Base-by-base conservation (phyloP, 129 eudicot species). In the Helichrysum umbraculigerum region DNA sequence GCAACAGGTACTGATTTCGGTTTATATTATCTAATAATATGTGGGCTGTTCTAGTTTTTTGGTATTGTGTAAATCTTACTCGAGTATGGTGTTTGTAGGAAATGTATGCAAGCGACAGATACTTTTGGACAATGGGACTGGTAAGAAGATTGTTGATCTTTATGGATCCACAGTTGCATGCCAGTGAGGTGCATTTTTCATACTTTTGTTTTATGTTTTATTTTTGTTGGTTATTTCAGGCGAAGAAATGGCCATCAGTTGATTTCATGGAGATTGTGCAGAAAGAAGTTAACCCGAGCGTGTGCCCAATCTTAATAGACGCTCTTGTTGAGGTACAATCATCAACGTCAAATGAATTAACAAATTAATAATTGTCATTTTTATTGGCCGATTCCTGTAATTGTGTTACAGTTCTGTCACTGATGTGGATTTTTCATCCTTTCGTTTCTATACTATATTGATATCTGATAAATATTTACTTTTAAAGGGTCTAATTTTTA, bases 231-330 rank as follows among this genome's bases (percentile, higher is more conserved):
- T 33, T 33, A 1, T 33, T 33, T 33, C 35, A 33, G 35, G 35
- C 35, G 59, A 87, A 90, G 85, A 91, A 86, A 73, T 85, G 97
- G 71, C 98, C 98, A 39, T 61, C 96, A 6, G 39, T 77, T 32
- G 96, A 88, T 73, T 93, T 88, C 84, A 93, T 93, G n/a, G n/a
- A n/a, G n/a, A n/a, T n/a, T n/a, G n/a, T n/a, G n/a, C n/a, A n/a
- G n/a, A n/a, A n/a, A n/a, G 97, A 93, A 91, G 79, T 90, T 67
- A 93, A 85, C 78, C 60, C 97, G 20, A 89, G 96, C 85, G 91
- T 93, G 98, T 87, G 98, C 5, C 87, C 91, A 22, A 93, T 93
- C 61, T n/a, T n/a, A n/a, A n/a, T n/a, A n/a, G n/a, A n/a, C n/a
- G n/a, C n/a, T n/a, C n/a, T n/a, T n/a, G n/a, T n/a, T n/a, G n/a